These are phyloP conservation scores for Phytophthora tubulina DNA, from an alignment of 352 stramenopile species.

Conservation along the genomic window DNA sequence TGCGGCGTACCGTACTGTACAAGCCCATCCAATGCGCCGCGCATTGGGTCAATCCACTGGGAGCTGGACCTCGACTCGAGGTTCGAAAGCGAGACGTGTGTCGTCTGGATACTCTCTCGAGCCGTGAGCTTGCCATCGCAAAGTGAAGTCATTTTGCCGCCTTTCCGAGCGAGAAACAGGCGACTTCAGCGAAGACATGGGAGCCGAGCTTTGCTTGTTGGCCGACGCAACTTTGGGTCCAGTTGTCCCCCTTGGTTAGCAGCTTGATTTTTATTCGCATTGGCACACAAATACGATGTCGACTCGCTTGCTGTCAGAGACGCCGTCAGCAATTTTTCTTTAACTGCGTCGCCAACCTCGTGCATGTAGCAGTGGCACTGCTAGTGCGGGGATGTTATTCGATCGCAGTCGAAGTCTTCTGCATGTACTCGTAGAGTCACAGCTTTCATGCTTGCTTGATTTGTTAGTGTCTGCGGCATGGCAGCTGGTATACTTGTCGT, in stretches of 20 bases:
- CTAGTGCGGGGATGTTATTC: too few relatives aligned
- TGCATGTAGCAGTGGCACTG: too few relatives aligned
- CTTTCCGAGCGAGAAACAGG: conserved; percentile 24
- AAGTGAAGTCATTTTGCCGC: conserved; percentile 13
- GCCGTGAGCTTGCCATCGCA: conserved; percentile 1
- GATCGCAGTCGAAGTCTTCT: too few relatives aligned
- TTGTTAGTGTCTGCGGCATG: too few relatives aligned
- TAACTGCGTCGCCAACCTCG: too few relatives aligned
- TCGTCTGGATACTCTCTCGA: conserved; percentile 23
- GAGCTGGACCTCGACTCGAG: conserved; percentile 5
- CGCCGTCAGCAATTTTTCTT: too few relatives aligned
- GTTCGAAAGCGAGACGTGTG: not conserved
- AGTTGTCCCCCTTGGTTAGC: not conserved
- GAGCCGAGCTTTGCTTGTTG: not conserved
- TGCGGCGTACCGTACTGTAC: too few relatives aligned
- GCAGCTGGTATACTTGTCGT: too few relatives aligned
- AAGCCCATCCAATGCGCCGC: not conserved
- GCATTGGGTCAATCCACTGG: conserved; percentile 9
- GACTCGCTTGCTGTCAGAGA: too few relatives aligned
- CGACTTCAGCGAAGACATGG: conserved; percentile 7
- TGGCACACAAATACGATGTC: not conserved
- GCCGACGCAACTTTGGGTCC: conserved; percentile 2
- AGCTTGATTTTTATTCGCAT: not conserved
- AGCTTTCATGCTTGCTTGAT: too few relatives aligned
- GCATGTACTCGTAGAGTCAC: too few relatives aligned